phyloP scores from a whole-genome alignment of 2,329 filamentous ascomycete species.

The Fusarium illudens region DNA sequence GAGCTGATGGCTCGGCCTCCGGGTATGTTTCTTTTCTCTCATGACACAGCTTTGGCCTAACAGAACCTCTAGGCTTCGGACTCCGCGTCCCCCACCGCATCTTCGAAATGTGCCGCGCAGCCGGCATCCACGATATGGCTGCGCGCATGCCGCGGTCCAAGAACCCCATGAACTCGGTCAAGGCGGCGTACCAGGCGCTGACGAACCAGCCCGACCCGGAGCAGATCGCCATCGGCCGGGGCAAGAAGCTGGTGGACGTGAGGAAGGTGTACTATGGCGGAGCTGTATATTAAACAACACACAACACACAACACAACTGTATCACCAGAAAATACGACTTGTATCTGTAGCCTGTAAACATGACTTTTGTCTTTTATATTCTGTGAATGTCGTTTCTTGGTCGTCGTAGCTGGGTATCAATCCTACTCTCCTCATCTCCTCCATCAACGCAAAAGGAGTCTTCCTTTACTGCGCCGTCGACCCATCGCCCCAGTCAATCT shows the following conservation, averaged over 20 bases:
- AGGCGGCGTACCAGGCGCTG: conserved; percentile 86
- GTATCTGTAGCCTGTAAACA: too few relatives aligned
- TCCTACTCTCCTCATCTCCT: conserved; percentile 1
- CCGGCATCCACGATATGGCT: conserved; percentile 86
- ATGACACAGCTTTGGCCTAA: background rate
- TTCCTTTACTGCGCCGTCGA: conserved; percentile 46
- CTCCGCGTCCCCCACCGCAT: conserved; percentile 90
- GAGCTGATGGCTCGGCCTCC: conserved; percentile 84
- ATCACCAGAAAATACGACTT: too few relatives aligned
- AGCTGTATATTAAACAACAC: conserved; percentile 62
- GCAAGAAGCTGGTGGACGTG: conserved; percentile 95
- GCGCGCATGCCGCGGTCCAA: conserved; percentile 84
- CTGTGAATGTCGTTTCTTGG: conserved; percentile 31
- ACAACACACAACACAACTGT: conserved; percentile 23
- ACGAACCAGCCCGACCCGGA: conserved; percentile 86
- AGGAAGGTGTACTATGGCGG: conserved; percentile 97
- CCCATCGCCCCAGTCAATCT: conserved; percentile 78
- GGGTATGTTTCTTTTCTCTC: conserved; percentile 65
- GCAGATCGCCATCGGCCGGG: conserved; percentile 85
- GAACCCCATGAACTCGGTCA: conserved; percentile 98
- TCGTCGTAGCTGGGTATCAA: conserved; percentile 32
- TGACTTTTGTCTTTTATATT: too few relatives aligned
- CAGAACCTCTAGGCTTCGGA: conserved; percentile 77
- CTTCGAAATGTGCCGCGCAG: conserved; percentile 90
- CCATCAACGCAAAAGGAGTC: background rate